A percentile compares a stretch with the other conserved stretches of the same genome.
These are phyloP conservation scores for Fraxinus sp. DNA, from an alignment of 305 asterid genomes.

Conservation along the genomic window DNA sequence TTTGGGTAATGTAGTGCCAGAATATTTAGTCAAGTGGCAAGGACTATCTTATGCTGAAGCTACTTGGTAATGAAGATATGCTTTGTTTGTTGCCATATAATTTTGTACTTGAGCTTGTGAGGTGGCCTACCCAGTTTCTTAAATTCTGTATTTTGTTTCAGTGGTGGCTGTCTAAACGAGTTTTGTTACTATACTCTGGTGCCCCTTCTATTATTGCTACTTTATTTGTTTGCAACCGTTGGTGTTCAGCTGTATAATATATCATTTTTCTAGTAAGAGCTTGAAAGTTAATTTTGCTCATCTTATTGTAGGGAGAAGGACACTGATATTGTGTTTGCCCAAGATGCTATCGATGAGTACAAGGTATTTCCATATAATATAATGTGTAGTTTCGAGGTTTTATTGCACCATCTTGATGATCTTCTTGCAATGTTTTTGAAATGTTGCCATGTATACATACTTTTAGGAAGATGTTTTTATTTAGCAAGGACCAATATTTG, in stretches of 20 bases:
- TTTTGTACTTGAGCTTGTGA: constrained; percentile 26
- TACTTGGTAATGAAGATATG: constrained; percentile 64
- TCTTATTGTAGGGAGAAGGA: constrained; percentile 85
- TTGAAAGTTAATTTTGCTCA: constrained; percentile 23
- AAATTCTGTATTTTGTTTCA: constrained; percentile 15
- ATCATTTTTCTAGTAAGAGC: constrained; percentile 2
- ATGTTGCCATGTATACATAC: neutral
- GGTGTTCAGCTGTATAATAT: constrained; percentile 13
- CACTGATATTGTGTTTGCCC: constrained; percentile 82
- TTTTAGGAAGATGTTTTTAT: neutral
- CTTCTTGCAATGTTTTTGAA: constrained; percentile 11
- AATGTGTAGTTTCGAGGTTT: constrained; percentile 17
- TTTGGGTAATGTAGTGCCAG: constrained; percentile 82
- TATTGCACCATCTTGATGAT: constrained; percentile 21
- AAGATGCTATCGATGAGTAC: constrained; percentile 94
- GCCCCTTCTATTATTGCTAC: constrained; percentile 12
- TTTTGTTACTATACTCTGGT: constrained; percentile 10
- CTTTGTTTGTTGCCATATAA: constrained; percentile 9
- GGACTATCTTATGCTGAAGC: constrained; percentile 99
- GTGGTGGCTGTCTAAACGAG: neutral
- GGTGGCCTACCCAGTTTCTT: constrained; percentile 11
- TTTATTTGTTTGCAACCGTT: constrained; percentile 8
- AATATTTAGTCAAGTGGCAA: constrained; percentile 96
- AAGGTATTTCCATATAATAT: constrained; percentile 56
- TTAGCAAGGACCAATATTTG: neutral